Base-by-base conservation (phyloP, 1,284 basidiomycete genomes). In the Fereydounia khargensis region DNA sequence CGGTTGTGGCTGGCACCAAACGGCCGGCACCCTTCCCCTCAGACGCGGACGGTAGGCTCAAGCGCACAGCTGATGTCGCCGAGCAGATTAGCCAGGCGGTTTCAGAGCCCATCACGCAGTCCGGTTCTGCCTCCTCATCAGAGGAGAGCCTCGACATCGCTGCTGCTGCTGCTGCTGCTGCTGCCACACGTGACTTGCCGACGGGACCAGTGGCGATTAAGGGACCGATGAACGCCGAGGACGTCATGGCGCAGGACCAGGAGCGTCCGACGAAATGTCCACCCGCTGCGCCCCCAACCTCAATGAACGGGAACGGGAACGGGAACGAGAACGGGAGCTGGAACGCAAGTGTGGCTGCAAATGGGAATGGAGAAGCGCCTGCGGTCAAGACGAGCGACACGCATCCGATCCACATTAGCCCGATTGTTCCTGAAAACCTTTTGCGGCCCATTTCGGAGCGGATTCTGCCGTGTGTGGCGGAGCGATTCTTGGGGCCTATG, bases 341-440 rank as follows among this genome's bases (percentile, higher is more conserved):
- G 11, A 37, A 30, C 19, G 47, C 42, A 17, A 27, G 32, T 6
- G 9, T 23, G 3, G n/a, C 39, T 25, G 23, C 22, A 30, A 43
- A 47, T 16, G 42, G 44, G 20, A n/a, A 17, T 31, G 18, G 22
- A 36, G 33, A 24, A 17, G 33, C 7, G 32, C 47, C 52, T n/a
- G 65, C 58, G 4, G 58, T 67, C 43, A 74, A 74, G 47, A 74
- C 71, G 7, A 65, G 60, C 34, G 65, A 67, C 45, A 63, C 68
- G 14, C 71, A 74, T n/a, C 71, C 71, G 0, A 73, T 74, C 45
- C 52, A 62, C 41, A 63, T 73, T 28, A 65, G 60, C 35, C 56
- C 57, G 9, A 67, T 73, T 16, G 37, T 73, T 1, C 66, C 70
- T 1, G 55, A 58, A 8, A 33, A 58, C 10, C 42, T 65, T 4